These are phyloP conservation scores for Paecilomyces fulvus DNA, from an alignment of 2,329 filamentous ascomycete genomes.

Conservation along the genomic window DNA sequence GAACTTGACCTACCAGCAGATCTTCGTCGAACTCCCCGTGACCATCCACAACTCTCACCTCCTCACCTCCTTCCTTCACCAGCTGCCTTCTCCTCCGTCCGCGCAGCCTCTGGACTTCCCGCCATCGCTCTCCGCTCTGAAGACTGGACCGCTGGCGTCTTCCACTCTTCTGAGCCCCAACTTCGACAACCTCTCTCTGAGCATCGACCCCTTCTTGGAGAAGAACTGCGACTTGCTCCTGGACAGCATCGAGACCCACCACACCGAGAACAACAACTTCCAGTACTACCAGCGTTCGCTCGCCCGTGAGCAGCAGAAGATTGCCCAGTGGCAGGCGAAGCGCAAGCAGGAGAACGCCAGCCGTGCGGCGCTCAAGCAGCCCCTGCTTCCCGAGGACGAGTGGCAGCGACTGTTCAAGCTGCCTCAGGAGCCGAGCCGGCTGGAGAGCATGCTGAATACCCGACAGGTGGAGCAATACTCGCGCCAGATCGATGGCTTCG, in stretches of 20 bases:
- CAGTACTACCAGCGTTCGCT: conserved; percentile 94
- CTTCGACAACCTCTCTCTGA: conserved; percentile 80
- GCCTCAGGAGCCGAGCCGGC: conserved; percentile 81
- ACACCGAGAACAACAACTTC: conserved; percentile 98
- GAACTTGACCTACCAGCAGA: conserved; percentile 87
- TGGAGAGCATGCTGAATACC: conserved; percentile 91
- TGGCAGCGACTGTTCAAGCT: conserved; percentile 98
- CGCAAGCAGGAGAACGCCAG: conserved; percentile 91
- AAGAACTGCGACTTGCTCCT: conserved; percentile 95
- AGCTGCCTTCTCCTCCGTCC: conserved; percentile 63
- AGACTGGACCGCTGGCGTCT: conserved; percentile 52
- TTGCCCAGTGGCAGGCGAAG: conserved; percentile 92
- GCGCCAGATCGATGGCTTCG: conserved; percentile 93
- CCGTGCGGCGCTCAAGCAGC: conserved; percentile 76
- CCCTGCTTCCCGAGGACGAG: conserved; percentile 86
- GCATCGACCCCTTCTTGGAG: conserved; percentile 94
- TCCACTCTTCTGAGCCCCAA: conserved; percentile 70
- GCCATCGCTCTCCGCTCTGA: conserved; percentile 68
- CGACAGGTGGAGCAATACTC: conserved; percentile 97
- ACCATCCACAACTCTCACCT: conserved; percentile 94
- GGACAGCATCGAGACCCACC: conserved; percentile 94
- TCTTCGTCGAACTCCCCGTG: conserved; percentile 82
- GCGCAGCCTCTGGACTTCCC: conserved; percentile 66
- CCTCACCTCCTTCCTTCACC: conserved; percentile 89
- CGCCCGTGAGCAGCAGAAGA: conserved; percentile 90